Percentiles rank a stretch among this genome's conserved stretches.
Evolutionary conservation across 2,329 filamentous ascomycete species (phyloP).

Genomic region (Penicillium occitanis): DNA sequence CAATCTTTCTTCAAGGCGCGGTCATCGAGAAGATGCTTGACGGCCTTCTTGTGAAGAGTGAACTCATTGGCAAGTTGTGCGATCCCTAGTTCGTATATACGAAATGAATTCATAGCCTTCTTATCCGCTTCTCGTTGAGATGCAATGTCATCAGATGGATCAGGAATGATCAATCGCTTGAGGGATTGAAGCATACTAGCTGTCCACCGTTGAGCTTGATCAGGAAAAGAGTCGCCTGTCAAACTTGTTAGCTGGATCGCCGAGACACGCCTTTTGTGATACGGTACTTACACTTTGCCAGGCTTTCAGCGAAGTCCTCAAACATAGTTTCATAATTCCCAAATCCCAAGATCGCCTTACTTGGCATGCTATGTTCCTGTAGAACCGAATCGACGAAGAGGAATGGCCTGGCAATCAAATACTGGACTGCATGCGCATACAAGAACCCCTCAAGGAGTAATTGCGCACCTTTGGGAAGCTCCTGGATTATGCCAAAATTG

Average conservation of each 20-base stretch:
- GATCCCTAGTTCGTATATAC: conserved; percentile 3
- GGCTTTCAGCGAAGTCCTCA: not conserved
- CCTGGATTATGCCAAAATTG: not conserved
- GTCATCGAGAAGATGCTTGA: not conserved
- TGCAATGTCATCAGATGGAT: not conserved
- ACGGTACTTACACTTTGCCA: not conserved
- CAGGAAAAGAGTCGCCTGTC: not conserved
- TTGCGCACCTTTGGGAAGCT: not conserved
- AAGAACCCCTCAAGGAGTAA: conserved; percentile 8
- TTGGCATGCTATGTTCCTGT: not conserved
- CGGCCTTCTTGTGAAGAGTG: not conserved
- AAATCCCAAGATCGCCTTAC: not conserved
- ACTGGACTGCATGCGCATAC: not conserved
- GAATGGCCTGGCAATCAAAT: conserved; percentile 4
- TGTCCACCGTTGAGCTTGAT: not conserved
- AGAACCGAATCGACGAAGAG: conserved; percentile 7
- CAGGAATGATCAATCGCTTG: not conserved
- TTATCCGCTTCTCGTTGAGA: not conserved
- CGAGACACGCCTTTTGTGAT: too few relatives aligned
- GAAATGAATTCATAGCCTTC: not conserved
- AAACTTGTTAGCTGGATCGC: not conserved
- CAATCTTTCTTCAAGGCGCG: not conserved
- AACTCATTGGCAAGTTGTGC: not conserved
- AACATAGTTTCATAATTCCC: not conserved
- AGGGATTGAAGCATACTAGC: conserved; percentile 1